phyloP scores from a whole-genome alignment of 768 basidiomycete species.

The Boletus edulis region DNA sequence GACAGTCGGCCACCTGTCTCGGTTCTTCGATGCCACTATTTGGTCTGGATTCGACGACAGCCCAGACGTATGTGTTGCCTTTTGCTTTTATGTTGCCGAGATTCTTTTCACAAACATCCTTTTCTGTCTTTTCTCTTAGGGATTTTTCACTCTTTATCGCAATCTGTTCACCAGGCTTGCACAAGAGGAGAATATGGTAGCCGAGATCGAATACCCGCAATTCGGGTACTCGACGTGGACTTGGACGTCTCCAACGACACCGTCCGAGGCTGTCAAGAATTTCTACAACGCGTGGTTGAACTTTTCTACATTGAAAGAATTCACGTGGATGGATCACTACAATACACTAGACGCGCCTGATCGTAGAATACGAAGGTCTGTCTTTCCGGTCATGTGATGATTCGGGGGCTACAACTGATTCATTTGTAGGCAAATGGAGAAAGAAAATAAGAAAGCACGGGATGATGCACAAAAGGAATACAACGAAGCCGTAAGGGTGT shows the following conservation, averaged over 20 bases:
- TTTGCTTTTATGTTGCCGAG: background rate
- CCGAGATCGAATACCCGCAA: slow-evolving; percentile 62
- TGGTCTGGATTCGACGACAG: slow-evolving; percentile 68
- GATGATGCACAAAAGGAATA: slow-evolving; percentile 89
- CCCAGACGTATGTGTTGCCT: slow-evolving; percentile 45
- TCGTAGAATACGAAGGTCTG: slow-evolving; percentile 73
- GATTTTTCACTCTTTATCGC: slow-evolving; percentile 87
- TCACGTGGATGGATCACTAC: slow-evolving; percentile 85
- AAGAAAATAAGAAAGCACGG: slow-evolving; percentile 89
- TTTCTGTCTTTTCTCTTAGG: slow-evolving; percentile 40
- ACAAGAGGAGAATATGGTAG: slow-evolving; percentile 62
- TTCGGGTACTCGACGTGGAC: slow-evolving; percentile 81
- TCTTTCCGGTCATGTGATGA: background rate
- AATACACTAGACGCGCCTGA: slow-evolving; percentile 84
- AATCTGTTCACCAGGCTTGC: slow-evolving; percentile 82
- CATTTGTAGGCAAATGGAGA: slow-evolving; percentile 76
- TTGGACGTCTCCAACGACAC: slow-evolving; percentile 54
- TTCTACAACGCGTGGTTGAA: slow-evolving; percentile 90
- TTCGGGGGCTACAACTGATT: background rate
- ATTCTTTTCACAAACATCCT: background rate
- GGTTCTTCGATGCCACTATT: slow-evolving; percentile 75
- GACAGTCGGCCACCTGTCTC: slow-evolving; percentile 74
- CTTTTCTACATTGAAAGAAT: slow-evolving; percentile 85
- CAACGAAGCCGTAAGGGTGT: slow-evolving; percentile 84
- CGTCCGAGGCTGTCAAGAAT: slow-evolving; percentile 51